Percentiles rank a stretch among this genome's conserved stretches.
These are phyloP conservation scores for Asterophora lycoperdoides DNA, from an alignment of 768 basidiomycete genomes.

Conservation along the genomic window DNA sequence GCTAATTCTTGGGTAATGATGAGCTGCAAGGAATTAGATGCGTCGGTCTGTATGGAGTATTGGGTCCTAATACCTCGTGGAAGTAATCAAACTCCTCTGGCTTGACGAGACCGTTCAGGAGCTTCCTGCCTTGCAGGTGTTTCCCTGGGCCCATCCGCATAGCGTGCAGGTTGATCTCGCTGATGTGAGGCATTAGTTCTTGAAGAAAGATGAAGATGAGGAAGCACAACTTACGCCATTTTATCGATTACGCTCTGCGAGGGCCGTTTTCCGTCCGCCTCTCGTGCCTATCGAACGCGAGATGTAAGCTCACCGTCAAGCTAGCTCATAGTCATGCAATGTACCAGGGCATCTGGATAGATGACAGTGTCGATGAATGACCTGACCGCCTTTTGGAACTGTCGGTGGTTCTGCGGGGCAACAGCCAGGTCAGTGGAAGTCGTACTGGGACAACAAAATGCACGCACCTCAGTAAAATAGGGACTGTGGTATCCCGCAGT, in stretches of 20 bases:
- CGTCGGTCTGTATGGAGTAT: slow-evolving; percentile 1
- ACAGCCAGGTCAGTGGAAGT: not conserved
- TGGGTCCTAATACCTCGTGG: slow-evolving; percentile 52
- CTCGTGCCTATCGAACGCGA: slow-evolving; percentile 45
- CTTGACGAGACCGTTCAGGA: slow-evolving; percentile 80
- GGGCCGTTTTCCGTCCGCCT: slow-evolving; percentile 85
- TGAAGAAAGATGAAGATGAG: slow-evolving; percentile 46
- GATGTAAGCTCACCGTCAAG: not conserved
- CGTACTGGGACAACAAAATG: not conserved
- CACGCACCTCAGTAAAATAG: slow-evolving; percentile 66
- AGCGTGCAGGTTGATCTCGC: slow-evolving; percentile 70
- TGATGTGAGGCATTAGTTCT: slow-evolving; percentile 22
- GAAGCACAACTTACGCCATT: slow-evolving; percentile 78
- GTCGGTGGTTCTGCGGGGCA: slow-evolving; percentile 44
- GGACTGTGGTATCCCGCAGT: slow-evolving; percentile 61
- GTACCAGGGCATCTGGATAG: slow-evolving; percentile 41
- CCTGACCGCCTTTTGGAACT: slow-evolving; percentile 54
- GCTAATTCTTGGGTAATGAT: slow-evolving; percentile 82
- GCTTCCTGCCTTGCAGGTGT: slow-evolving; percentile 74
- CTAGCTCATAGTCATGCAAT: not conserved
- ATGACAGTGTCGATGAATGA: slow-evolving; percentile 65
- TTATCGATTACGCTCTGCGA: slow-evolving; percentile 74
- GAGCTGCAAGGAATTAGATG: slow-evolving; percentile 38
- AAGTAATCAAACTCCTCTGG: slow-evolving; percentile 92
- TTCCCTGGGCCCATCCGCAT: slow-evolving; percentile 96